These are phyloP conservation scores for Arthroderma sp. DNA, from an alignment of 2,329 filamentous ascomycete genomes.

Conservation along the genomic window DNA sequence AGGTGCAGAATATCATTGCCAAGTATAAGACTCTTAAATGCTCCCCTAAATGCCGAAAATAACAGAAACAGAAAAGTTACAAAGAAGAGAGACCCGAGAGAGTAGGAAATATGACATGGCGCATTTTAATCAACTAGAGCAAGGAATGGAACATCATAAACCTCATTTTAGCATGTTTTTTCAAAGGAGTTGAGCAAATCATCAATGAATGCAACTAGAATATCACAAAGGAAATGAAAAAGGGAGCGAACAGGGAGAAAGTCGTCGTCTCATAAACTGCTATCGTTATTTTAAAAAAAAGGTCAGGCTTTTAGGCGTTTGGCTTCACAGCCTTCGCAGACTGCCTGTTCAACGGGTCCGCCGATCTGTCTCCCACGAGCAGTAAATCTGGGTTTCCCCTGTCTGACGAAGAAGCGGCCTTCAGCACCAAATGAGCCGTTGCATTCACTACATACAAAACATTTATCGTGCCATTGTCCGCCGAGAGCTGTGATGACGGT, in stretches of 20 bases:
- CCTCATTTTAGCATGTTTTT: no score
- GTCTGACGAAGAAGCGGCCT: conserved; percentile 49
- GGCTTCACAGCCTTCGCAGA: conserved; percentile 51
- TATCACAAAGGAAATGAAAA: not conserved
- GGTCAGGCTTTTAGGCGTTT: conserved; percentile 45
- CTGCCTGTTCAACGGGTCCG: conserved; percentile 41
- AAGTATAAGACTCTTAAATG: no score
- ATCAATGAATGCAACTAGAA: not conserved
- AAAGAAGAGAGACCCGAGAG: no score
- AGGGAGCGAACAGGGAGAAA: not conserved
- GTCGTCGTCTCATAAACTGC: not conserved
- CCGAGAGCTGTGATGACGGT: conserved; percentile 81
- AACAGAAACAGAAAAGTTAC: no score
- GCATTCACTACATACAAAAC: conserved; percentile 70
- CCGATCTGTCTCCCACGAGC: conserved; percentile 35
- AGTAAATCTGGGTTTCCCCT: conserved; percentile 35
- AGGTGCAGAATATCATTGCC: no score
- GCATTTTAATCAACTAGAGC: no score
- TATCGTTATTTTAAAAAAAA: no score
- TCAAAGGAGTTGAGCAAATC: no score
- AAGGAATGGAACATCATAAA: no score
- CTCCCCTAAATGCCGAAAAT: no score
- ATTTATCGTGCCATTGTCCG: conserved; percentile 83
- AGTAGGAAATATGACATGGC: no score
- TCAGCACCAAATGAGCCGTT: conserved; percentile 45